Conservation (phyloP, 2,329 filamentous ascomycete species). For the Xylaria sp. region DNA sequence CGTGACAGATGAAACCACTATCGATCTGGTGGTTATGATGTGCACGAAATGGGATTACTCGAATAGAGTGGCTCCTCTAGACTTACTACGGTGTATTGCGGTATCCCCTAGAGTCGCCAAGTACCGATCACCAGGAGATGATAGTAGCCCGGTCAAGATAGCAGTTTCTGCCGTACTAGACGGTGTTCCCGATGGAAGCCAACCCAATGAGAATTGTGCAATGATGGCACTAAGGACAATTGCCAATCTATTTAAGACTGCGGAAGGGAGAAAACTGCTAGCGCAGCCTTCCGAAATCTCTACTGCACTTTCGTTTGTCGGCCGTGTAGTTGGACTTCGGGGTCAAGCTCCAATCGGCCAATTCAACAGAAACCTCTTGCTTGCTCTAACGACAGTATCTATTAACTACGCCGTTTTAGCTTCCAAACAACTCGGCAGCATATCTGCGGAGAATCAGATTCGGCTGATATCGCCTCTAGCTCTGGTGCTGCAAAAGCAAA, state of each 20-base stretch:
- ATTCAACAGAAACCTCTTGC: constrained; percentile 80
- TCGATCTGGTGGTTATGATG: constrained; percentile 76
- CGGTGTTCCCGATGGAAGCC: constrained; percentile 64
- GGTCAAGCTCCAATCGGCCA: constrained; percentile 60
- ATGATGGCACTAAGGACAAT: constrained; percentile 89
- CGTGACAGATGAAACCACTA: constrained; percentile 61
- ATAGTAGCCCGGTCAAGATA: constrained; percentile 69
- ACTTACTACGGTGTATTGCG: constrained; percentile 86
- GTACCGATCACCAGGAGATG: constrained; percentile 62
- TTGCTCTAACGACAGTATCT: constrained; percentile 83
- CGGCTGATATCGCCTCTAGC: constrained; percentile 71
- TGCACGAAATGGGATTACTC: constrained; percentile 82
- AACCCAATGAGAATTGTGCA: constrained; percentile 78
- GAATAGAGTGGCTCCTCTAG: constrained; percentile 84
- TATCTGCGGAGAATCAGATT: constrained; percentile 55
- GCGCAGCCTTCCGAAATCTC: constrained; percentile 66
- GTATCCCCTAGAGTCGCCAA: constrained; percentile 74
- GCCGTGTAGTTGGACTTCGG: constrained; percentile 67
- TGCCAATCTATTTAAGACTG: constrained; percentile 83
- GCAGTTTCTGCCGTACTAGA: constrained; percentile 55
- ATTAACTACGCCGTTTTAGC: constrained; percentile 87
- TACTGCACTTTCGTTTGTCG: constrained; percentile 70
- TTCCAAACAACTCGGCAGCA: constrained; percentile 52
- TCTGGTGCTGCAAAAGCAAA: constrained; percentile 71
- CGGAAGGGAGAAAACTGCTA: constrained; percentile 74